Conservation (phyloP, 805 yeast species). For the Saccharomycopsis schoenii region DNA sequence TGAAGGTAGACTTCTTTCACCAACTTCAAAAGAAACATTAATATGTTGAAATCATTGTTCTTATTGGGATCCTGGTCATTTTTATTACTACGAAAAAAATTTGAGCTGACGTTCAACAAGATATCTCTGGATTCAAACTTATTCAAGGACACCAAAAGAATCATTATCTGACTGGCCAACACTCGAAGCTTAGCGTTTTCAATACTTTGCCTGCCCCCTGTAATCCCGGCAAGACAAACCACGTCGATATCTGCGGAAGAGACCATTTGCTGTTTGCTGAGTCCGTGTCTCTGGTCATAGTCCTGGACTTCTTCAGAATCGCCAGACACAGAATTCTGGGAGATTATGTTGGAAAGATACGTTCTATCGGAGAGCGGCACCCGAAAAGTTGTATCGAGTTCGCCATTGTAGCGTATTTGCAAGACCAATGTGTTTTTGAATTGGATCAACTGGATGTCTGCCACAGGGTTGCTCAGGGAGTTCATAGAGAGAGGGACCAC, state of each 20-base stretch:
- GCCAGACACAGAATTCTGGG: neutral
- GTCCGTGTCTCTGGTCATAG: conserved; percentile 18
- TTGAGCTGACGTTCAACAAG: conserved; percentile 36
- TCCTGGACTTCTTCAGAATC: conserved; percentile 17
- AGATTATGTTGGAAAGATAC: conserved; percentile 9
- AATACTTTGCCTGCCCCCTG: conserved; percentile 23
- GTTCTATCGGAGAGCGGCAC: conserved; percentile 19
- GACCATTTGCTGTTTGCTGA: conserved; percentile 22
- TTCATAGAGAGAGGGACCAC: neutral
- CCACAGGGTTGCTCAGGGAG: neutral
- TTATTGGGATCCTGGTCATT: conserved; percentile 18
- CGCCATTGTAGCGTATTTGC: conserved; percentile 33
- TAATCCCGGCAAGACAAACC: conserved; percentile 32
- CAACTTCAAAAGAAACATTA: conserved; percentile 34
- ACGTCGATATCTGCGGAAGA: conserved; percentile 33
- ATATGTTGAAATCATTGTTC: conserved; percentile 36
- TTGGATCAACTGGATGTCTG: conserved; percentile 22
- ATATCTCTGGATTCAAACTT: conserved; percentile 20
- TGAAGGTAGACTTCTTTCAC: conserved; percentile 22
- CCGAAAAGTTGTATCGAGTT: conserved; percentile 42
- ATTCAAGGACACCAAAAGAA: conserved; percentile 12
- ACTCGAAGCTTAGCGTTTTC: conserved; percentile 38
- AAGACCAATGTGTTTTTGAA: conserved; percentile 31
- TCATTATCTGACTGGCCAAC: conserved; percentile 35
- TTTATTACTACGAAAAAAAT: conserved; percentile 31